phyloP scores from a whole-genome alignment of 2,329 filamentous ascomycete species.

The Escovopsis sp. region DNA sequence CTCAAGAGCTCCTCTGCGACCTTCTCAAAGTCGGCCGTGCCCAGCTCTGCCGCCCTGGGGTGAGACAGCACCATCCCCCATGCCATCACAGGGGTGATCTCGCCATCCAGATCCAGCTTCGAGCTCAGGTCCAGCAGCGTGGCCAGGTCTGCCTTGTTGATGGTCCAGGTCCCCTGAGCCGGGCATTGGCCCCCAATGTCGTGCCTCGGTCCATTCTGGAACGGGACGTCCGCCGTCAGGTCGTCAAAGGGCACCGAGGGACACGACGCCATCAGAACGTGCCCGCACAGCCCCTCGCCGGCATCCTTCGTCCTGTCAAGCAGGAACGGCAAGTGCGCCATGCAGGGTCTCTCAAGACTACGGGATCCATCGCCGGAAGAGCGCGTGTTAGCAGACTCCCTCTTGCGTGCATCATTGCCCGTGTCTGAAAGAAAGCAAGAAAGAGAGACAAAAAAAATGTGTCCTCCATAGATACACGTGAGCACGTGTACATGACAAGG shows the following conservation, averaged over 20 bases:
- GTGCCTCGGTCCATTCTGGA: constrained; percentile 29
- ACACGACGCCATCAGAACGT: constrained; percentile 86
- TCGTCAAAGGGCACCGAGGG: constrained; percentile 51
- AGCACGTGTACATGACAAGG: no score
- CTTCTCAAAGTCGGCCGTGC: constrained; percentile 49
- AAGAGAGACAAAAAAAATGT: no score
- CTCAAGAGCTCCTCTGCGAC: constrained; percentile 58
- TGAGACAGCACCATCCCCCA: constrained; percentile 70
- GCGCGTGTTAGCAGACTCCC: constrained; percentile 29
- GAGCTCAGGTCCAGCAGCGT: constrained; percentile 75
- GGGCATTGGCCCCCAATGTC: constrained; percentile 17
- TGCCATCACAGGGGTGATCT: constrained; percentile 92
- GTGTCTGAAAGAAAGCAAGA: no score
- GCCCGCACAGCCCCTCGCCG: constrained; percentile 61
- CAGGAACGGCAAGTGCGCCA: constrained; percentile 75
- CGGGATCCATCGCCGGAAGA: constrained; percentile 24
- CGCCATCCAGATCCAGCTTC: constrained; percentile 68
- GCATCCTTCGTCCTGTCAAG: constrained; percentile 43
- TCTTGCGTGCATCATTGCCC: constrained; percentile 8
- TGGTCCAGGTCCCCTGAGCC: constrained; percentile 62
- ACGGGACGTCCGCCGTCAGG: constrained; percentile 34
- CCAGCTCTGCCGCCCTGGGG: constrained; percentile 51
- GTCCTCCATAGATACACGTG: no score
- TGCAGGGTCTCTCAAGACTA: constrained; percentile 84
- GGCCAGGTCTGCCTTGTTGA: constrained; percentile 59